Conservation (phyloP, 352 stramenopile species). For the Pythium sp. region DNA sequence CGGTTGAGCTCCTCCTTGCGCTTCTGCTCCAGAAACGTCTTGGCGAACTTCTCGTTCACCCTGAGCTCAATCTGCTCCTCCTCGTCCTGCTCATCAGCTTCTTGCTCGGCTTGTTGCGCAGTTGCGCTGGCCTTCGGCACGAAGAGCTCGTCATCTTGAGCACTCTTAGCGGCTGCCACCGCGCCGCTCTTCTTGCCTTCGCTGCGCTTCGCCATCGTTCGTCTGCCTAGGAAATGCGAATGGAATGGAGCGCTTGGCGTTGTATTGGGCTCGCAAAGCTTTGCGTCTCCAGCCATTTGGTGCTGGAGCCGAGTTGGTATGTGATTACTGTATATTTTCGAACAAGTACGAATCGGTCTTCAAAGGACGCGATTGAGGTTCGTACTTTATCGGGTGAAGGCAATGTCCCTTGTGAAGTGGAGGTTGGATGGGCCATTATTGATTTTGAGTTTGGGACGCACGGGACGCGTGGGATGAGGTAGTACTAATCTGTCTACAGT, state of each 20-base stretch:
- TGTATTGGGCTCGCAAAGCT: neutral
- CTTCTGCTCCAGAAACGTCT: conserved; percentile 70
- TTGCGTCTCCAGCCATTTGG: conserved; percentile 13
- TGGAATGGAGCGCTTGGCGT: conserved; percentile 1
- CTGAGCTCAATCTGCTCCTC: conserved; percentile 42
- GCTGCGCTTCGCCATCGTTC: conserved; percentile 15
- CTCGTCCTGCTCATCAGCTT: conserved; percentile 14
- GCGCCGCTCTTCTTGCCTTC: conserved; percentile 13
- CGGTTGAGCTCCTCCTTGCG: conserved; percentile 76
- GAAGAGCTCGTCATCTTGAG: conserved; percentile 31
- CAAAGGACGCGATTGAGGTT: neutral
- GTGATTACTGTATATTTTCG: neutral
- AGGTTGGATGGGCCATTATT: neutral
- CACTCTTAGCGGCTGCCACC: neutral
- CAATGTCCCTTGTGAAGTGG: neutral
- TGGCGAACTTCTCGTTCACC: conserved; percentile 79
- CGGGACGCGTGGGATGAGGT: neutral
- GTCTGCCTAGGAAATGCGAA: neutral
- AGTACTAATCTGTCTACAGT: neutral
- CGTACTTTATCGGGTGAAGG: conserved; percentile 1
- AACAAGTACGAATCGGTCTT: neutral
- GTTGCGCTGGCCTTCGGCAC: conserved; percentile 26
- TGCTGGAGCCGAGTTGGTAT: neutral
- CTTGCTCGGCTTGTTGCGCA: neutral
- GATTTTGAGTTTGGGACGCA: neutral